phyloP scores from a whole-genome alignment of 1,139 yeast species.

The Sugiyamaella pinicola region DNA sequence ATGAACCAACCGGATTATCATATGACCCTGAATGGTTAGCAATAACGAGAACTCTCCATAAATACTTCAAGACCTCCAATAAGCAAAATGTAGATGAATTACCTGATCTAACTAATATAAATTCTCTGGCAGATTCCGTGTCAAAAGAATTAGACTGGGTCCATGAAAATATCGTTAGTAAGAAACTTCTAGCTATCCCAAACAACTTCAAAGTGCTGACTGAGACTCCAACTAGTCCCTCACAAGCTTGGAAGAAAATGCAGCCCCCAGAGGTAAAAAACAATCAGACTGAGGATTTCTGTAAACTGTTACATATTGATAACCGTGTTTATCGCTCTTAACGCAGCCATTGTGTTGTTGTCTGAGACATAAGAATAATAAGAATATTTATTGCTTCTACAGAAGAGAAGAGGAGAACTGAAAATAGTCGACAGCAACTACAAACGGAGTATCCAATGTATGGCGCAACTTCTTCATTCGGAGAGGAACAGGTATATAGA shows the following conservation, averaged over 20 bases:
- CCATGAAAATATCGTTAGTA: conserved; percentile 34
- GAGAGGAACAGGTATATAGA: too few relatives aligned
- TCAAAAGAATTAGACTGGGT: conserved; percentile 38
- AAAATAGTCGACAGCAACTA: too few relatives aligned
- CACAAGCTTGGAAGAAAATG: conserved; percentile 12
- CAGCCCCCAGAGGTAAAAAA: conserved; percentile 29
- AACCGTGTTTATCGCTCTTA: conserved; percentile 20
- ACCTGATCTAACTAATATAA: conserved; percentile 10
- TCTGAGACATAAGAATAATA: too few relatives aligned
- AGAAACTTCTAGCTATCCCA: conserved; percentile 25
- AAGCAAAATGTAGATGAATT: conserved; percentile 19
- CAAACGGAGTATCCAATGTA: too few relatives aligned
- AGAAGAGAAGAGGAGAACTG: too few relatives aligned
- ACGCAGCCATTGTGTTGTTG: too few relatives aligned
- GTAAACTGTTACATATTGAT: conserved; percentile 26
- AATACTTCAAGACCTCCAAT: conserved; percentile 25
- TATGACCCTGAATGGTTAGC: conserved; percentile 48
- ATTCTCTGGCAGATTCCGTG: conserved; percentile 26
- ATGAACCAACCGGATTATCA: conserved; percentile 22
- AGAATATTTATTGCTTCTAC: too few relatives aligned
- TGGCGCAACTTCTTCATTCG: too few relatives aligned
- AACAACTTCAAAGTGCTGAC: conserved; percentile 25
- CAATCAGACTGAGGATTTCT: conserved; percentile 35
- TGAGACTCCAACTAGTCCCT: conserved; percentile 3
- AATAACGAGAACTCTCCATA: conserved; percentile 37